Evolutionary conservation across 495 filamentous ascomycete species (phyloP).

Genomic region (Penicillium steckii): DNA sequence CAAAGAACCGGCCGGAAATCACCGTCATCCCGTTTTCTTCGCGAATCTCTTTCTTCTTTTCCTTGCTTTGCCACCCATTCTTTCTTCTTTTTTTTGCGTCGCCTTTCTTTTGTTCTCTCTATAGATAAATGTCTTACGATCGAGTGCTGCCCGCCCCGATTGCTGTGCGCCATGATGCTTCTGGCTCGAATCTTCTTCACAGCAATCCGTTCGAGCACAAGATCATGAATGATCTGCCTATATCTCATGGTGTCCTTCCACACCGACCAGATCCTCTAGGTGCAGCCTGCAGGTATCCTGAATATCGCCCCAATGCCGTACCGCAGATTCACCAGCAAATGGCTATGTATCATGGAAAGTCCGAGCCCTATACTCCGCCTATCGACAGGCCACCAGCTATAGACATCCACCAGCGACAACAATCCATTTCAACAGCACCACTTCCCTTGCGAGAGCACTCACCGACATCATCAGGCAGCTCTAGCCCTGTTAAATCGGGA

Average conservation of each 20-base stretch:
- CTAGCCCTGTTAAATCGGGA: constrained; percentile 33
- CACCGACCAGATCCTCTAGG: constrained; percentile 9
- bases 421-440: neutral
- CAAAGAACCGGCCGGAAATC: neutral
- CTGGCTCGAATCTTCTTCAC: constrained; percentile 14
- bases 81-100: constrained; percentile 21
- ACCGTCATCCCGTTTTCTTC: neutral
- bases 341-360: constrained; percentile 4
- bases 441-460: constrained; percentile 18
- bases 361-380: neutral
- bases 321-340: constrained; percentile 32
- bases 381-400: neutral
- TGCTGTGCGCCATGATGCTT: constrained; percentile 45
- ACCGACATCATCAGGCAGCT: constrained; percentile 32
- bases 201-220: constrained; percentile 50
- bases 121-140: constrained; percentile 54
- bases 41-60: neutral
- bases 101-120: neutral
- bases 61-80: constrained; percentile 8
- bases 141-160: constrained; percentile 53
- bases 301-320: constrained; percentile 15
- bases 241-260: constrained; percentile 12
- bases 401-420: neutral
- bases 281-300: constrained; percentile 19
- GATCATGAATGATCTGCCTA: constrained; percentile 46